A percentile compares a stretch with the other conserved stretches of the same genome.
phyloP scores from a whole-genome alignment of 176 grass and related monocot species.

The Zea luxurians region DNA sequence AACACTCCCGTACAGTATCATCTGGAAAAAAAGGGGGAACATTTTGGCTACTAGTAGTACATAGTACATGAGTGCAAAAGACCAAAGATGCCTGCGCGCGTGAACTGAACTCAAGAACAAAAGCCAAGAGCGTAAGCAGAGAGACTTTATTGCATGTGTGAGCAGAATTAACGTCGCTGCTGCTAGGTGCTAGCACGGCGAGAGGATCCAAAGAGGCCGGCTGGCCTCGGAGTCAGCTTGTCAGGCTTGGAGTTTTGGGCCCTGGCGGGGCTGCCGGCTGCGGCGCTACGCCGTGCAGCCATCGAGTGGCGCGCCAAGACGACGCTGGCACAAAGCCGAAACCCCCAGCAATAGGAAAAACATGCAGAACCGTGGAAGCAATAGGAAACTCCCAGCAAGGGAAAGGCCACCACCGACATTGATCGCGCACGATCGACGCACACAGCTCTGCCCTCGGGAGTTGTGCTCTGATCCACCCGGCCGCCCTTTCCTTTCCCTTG shows the following conservation, averaged over 20 bases:
- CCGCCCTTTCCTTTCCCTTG: not conserved
- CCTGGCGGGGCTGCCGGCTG: not conserved
- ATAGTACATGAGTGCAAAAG: not conserved
- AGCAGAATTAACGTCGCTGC: no score
- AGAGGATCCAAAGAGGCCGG: not conserved
- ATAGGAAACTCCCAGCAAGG: not conserved
- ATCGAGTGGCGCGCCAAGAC: conserved; percentile 13
- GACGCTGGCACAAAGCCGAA: conserved; percentile 41
- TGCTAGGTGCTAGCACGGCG: no score
- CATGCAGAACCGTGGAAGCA: conserved; percentile 19
- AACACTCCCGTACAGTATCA: not conserved
- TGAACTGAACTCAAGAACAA: conserved; percentile 19
- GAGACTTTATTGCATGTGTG: conserved; percentile 30
- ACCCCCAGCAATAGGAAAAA: conserved; percentile 26
- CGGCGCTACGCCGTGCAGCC: not conserved
- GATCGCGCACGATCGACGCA: conserved; percentile 3
- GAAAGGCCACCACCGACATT: not conserved
- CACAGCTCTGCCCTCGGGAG: conserved; percentile 50
- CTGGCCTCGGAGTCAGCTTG: not conserved
- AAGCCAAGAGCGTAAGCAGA: not conserved
- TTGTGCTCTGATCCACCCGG: conserved; percentile 46
- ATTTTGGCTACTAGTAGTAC: not conserved
- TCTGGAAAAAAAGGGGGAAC: not conserved
- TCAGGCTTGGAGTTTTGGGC: conserved; percentile 53
- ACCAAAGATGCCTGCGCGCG: not conserved